Evolutionary conservation across 768 basidiomycete species (phyloP).

Genomic region (Gloeophyllum trabeum): DNA sequence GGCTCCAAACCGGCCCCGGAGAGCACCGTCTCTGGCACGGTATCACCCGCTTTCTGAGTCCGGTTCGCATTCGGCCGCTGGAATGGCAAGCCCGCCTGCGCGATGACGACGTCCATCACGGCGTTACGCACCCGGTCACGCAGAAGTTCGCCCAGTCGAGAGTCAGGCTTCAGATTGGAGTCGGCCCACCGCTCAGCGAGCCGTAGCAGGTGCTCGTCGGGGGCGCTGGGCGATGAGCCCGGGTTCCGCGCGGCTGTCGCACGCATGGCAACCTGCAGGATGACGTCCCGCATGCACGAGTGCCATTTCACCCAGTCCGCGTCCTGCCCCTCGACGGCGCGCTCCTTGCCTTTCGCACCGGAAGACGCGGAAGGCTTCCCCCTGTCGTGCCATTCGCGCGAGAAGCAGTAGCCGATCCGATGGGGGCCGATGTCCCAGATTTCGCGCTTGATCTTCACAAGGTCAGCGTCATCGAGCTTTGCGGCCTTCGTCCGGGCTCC

Average conservation of each 20-base stretch:
- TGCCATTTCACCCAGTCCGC: constrained; percentile 42
- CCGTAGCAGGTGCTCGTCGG: constrained; percentile 40
- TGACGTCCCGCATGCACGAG: constrained; percentile 48
- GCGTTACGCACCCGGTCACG: constrained; percentile 51
- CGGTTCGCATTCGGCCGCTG: too few relatives aligned
- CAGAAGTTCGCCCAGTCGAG: constrained; percentile 48
- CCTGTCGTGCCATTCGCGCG: constrained; percentile 7
- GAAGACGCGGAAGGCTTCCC: constrained; percentile 2
- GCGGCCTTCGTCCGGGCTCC: constrained; percentile 16
- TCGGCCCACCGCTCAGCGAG: constrained; percentile 67
- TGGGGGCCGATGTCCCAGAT: constrained; percentile 58
- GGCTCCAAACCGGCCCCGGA: constrained; percentile 48
- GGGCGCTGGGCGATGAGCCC: constrained; percentile 12
- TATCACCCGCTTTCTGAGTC: constrained; percentile 14
- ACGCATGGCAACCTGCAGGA: constrained; percentile 66
- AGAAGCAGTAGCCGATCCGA: constrained; percentile 52
- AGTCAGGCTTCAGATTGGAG: constrained; percentile 48
- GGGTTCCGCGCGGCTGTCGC: constrained; percentile 34
- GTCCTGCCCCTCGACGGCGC: constrained; percentile 12
- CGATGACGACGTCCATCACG: constrained; percentile 50
- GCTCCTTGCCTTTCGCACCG: constrained; percentile 1
- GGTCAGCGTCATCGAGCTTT: constrained; percentile 37
- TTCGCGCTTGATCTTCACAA: constrained; percentile 60
- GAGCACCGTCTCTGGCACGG: constrained; percentile 1
- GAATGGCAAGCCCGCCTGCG: constrained; percentile 34